Evolutionary conservation across 768 basidiomycete genomes (phyloP).

Genomic region (Auriculariales sp.): DNA sequence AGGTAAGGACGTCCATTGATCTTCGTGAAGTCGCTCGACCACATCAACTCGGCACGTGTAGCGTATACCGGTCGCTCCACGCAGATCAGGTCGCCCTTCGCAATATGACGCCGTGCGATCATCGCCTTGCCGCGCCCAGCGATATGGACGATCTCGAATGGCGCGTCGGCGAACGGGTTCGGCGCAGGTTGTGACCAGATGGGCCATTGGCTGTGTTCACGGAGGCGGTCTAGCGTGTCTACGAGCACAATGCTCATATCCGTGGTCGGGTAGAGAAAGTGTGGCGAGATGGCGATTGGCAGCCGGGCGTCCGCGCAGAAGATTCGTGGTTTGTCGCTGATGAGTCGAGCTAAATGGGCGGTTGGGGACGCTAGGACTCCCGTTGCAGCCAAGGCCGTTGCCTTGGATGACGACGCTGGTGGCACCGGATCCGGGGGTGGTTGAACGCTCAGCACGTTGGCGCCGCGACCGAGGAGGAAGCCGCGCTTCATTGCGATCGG

Average conservation of each 20-base stretch:
- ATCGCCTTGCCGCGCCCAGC: constrained; percentile 2
- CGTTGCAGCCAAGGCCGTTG: neutral
- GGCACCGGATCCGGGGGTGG: neutral
- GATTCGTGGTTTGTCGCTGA: neutral
- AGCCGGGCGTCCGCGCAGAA: neutral
- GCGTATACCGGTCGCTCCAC: constrained; percentile 1
- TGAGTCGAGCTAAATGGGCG: no score
- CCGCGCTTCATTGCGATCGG: neutral
- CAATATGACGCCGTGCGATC: neutral
- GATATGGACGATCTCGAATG: neutral
- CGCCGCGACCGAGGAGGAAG: no score
- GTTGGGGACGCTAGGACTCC: no score
- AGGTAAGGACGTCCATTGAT: neutral
- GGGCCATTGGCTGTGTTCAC: neutral
- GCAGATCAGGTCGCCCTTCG: constrained; percentile 2
- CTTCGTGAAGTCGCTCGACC: neutral
- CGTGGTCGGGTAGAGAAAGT: neutral
- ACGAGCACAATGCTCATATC: neutral
- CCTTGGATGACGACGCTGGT: neutral
- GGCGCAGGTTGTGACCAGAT: neutral
- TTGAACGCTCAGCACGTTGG: no score
- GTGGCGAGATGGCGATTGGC: neutral
- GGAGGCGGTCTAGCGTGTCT: neutral
- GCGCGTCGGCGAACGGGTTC: neutral
- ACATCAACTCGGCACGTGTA: neutral